Conservation (phyloP, 1,284 basidiomycete genomes). For the Psilocybe mexicana region DNA sequence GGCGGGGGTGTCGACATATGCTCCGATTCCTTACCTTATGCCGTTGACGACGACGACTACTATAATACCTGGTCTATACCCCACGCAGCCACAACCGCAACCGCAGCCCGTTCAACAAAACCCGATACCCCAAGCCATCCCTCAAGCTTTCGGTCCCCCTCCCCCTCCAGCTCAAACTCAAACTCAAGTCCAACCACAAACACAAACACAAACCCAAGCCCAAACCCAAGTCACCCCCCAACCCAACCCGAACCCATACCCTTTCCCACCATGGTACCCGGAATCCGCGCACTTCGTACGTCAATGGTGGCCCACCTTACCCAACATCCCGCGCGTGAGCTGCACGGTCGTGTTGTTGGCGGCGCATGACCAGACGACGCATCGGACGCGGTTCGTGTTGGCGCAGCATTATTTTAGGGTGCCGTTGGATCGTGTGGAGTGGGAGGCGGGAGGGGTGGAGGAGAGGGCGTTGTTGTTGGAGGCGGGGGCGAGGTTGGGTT, state of each 20-base stretch:
- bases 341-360: conserved; percentile 72
- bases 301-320: conserved; percentile 74
- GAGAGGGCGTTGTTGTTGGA: not conserved
- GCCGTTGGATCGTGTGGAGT: conserved; percentile 43
- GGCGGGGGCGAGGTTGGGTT: not conserved
- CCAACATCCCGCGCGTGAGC: conserved; percentile 59
- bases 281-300: conserved; percentile 74
- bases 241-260: conserved; percentile 47
- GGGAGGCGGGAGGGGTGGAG: conserved; percentile 21
- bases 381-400: conserved; percentile 62
- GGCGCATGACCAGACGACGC: conserved; percentile 55
- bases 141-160: no score
- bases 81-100: not conserved
- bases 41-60: no score
- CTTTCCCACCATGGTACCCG: conserved; percentile 63
- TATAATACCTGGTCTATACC: no score
- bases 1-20: no score
- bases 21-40: no score
- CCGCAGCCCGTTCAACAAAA: conserved; percentile 3
- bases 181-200: not conserved
- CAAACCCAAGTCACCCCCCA: not conserved
- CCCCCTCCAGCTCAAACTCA: not conserved
- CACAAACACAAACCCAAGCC: not conserved
- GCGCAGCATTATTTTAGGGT: conserved; percentile 76
- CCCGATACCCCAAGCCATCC: no score